phyloP scores from a whole-genome alignment of 768 basidiomycete genomes.

The Boletus tylopilopsis region DNA sequence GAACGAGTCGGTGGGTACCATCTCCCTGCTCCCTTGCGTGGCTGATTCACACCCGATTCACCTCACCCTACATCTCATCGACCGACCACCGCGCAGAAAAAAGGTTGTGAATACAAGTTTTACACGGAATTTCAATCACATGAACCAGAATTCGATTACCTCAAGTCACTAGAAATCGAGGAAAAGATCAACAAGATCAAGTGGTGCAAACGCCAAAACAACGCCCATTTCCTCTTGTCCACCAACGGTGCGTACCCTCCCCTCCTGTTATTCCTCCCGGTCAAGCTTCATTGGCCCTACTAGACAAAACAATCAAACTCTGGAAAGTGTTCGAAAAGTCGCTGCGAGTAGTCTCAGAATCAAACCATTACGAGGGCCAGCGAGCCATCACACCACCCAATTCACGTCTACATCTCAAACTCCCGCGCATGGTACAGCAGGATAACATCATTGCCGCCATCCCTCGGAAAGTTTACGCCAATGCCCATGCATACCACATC shows the following conservation, averaged over 20 bases:
- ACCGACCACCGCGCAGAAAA: constrained; percentile 63
- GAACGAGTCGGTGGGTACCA: constrained; percentile 82
- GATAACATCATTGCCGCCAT: constrained; percentile 99
- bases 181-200: constrained; percentile 99
- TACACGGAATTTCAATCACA: constrained; percentile 99
- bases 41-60: constrained; percentile 35
- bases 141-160: constrained; percentile 99
- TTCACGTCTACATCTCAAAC: constrained; percentile 57
- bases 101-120: constrained; percentile 99
- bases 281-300: constrained; percentile 1
- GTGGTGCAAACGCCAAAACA: constrained; percentile 98
- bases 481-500: constrained; percentile 99
- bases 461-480: constrained; percentile 97
- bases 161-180: constrained; percentile 99
- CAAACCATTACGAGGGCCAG: constrained; percentile 85
- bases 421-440: constrained; percentile 90
- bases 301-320: constrained; percentile 99
- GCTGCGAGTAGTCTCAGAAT: constrained; percentile 92
- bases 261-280: neutral
- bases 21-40: constrained; percentile 5
- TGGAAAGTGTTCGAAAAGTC: constrained; percentile 99
- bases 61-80: constrained; percentile 14
- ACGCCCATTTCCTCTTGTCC: constrained; percentile 93
- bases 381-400: constrained; percentile 64
- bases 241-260: constrained; percentile 74